Percentiles rank a stretch among this genome's conserved stretches.
phyloP scores from a whole-genome alignment of 768 basidiomycete genomes.

The Suillus subaureus region DNA sequence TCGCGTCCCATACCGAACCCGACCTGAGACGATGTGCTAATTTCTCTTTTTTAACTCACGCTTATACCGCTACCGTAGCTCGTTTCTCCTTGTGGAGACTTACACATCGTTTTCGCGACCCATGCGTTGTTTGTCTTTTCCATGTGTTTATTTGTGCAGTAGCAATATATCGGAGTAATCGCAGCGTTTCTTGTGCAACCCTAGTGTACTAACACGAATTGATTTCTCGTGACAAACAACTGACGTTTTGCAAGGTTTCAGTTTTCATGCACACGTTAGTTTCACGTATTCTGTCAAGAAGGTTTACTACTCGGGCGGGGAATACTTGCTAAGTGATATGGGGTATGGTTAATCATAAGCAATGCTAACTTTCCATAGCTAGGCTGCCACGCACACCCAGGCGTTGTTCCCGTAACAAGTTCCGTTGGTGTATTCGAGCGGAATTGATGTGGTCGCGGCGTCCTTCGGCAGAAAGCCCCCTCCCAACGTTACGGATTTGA shows the following conservation, averaged over 20 bases:
- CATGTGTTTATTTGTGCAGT: constrained; percentile 12
- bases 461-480: background rate
- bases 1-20: constrained; percentile 10
- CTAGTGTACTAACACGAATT: background rate
- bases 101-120: constrained; percentile 15
- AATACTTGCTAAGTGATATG: background rate
- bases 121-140: constrained; percentile 1
- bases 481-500: background rate
- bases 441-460: background rate
- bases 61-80: constrained; percentile 15
- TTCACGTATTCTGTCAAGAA: background rate
- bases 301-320: background rate
- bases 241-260: background rate
- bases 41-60: constrained; percentile 19
- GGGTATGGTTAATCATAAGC: background rate
- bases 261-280: background rate
- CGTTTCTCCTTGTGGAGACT: constrained; percentile 11
- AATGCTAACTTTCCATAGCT: background rate
- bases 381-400: background rate
- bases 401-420: background rate
- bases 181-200: background rate
- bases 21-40: constrained; percentile 15
- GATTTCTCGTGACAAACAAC: background rate
- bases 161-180: constrained; percentile 17
- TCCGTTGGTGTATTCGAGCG: background rate